Evolutionary conservation across 1,284 basidiomycete genomes (phyloP), one percentile per base, ranked within the genome.

Genomic region (Rhodotorula sp.): DNA sequence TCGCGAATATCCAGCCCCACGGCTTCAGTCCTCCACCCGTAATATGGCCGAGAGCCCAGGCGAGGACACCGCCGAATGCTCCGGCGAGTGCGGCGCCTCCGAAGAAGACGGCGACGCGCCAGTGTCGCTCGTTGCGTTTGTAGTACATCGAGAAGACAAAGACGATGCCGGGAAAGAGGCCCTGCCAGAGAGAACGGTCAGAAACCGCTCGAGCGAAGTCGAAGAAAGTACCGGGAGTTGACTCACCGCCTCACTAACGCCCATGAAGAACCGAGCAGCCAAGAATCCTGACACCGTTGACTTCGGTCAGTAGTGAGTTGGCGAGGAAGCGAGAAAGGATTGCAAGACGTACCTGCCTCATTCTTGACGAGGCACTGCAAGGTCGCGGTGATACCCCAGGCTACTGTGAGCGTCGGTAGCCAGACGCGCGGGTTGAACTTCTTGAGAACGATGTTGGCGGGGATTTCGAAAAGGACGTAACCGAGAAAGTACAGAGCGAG

Each of bases 111-210:
- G 85, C 85, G 4, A 88, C 85, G 52, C 87, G 82, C 81, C 84
- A 85, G 69, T 86, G 85, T 5, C 86, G 83, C 76, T 87, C 86
- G 44, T 74, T 75, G 80, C 85, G 83, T 78, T 66, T 83, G 79
- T 88, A 88, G 74, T 86, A 88, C 30, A 86, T 83, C 16, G 85
- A 86, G 74, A 88, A 87, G 3, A 87, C 76, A 73, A 85, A 87
- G 20, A 87, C 81, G 4, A 84, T 82, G n/a, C 86, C 87, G 7
- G 86, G 86, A 75, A 87, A 87, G 2, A 78, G 69, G 58, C 28
- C 26, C 50, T 13, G 46, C 7, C 5, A 18, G 51, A 22, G 30
- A 34, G 31, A 20, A 54, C 28, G 30, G 15, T 24, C 46, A 58
- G 22, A 20, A 46, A 37, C 40, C 40, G 16, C 48, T 20, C 46